phyloP scores from a whole-genome alignment of 768 basidiomycete genomes.

The Amanita exitialis region DNA sequence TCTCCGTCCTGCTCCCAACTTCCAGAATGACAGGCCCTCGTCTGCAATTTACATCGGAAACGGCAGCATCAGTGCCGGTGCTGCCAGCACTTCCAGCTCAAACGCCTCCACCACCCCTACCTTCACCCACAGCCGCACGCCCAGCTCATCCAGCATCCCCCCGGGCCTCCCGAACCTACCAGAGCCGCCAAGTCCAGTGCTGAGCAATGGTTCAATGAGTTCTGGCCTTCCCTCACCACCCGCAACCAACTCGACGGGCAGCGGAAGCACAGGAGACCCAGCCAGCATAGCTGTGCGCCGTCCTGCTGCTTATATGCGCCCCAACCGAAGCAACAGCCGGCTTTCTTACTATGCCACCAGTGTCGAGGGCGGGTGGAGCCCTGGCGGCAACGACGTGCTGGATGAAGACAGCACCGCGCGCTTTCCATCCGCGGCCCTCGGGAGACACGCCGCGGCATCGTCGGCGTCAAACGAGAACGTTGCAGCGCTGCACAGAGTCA shows the following conservation, averaged over 20 bases:
- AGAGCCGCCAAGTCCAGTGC: constrained; percentile 56
- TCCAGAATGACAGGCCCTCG: constrained; percentile 24
- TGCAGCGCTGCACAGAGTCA: constrained; percentile 55
- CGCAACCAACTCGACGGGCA: constrained; percentile 78
- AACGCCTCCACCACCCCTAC: constrained; percentile 6
- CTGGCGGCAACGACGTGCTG: constrained; percentile 38
- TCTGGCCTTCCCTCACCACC: constrained; percentile 79
- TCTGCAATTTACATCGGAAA: constrained; percentile 34
- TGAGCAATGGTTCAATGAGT: constrained; percentile 30
- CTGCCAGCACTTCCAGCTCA: constrained; percentile 13
- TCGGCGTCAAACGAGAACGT: constrained; percentile 39
- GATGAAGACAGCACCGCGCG: constrained; percentile 60
- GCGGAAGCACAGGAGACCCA: constrained; percentile 63
- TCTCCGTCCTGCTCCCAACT: constrained; percentile 22
- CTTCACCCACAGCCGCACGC: constrained; percentile 11
- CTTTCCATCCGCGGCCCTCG: constrained; percentile 24
- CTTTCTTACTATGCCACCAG: constrained; percentile 18
- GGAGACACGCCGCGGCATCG: constrained; percentile 15
- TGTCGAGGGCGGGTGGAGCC: constrained; percentile 15
- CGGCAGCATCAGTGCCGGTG: constrained; percentile 10
- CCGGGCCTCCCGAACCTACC: constrained; percentile 56
- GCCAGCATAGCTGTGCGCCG: constrained; percentile 27
- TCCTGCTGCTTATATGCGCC: neutral
- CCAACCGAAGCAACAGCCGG: constrained; percentile 16
- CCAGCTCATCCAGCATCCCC: constrained; percentile 13